A percentile compares a stretch with the other conserved stretches of the same genome.
Evolutionary conservation across 768 basidiomycete species (phyloP).

Genomic region (Podaxis mareebaensis): DNA sequence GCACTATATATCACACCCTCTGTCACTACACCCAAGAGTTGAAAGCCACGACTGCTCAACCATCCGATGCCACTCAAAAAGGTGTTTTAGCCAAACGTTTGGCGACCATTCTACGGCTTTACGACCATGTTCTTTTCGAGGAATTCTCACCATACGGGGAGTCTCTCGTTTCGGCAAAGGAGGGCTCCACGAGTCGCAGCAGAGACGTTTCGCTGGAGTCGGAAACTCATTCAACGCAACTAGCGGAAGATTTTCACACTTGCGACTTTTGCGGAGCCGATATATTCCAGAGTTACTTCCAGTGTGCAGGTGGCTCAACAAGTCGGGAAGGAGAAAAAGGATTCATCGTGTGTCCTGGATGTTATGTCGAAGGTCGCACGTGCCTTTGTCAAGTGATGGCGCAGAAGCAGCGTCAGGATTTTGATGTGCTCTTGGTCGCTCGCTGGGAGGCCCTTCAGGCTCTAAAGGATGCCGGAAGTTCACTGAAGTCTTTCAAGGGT

Average conservation of each 20-base stretch:
- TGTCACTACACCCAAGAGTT: conserved; percentile 32
- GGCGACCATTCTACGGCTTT: conserved; percentile 41
- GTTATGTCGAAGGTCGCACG: conserved; percentile 78
- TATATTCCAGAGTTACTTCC: conserved; percentile 81
- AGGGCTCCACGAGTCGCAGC: neutral
- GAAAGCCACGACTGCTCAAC: conserved; percentile 13
- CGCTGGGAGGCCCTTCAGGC: conserved; percentile 18
- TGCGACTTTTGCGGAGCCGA: conserved; percentile 86
- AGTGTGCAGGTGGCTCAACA: conserved; percentile 53
- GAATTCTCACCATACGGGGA: conserved; percentile 33
- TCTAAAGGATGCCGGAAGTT: conserved; percentile 7
- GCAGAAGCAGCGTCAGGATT: conserved; percentile 48
- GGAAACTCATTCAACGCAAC: conserved; percentile 16
- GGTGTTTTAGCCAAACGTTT: conserved; percentile 26
- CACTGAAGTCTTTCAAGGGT: conserved; percentile 3
- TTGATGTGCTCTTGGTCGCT: conserved; percentile 6
- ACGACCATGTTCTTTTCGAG: conserved; percentile 51
- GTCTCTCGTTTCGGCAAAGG: neutral
- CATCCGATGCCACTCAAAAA: neutral
- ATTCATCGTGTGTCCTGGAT: conserved; percentile 63
- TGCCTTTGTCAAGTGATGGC: conserved; percentile 65
- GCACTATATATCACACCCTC: conserved; percentile 59
- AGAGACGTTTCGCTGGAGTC: conserved; percentile 11
- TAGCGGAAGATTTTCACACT: conserved; percentile 31
- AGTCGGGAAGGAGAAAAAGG: conserved; percentile 35